Base-by-base conservation (phyloP, 2,329 filamentous ascomycete species). In the Pseudogymnoascus sp. region DNA sequence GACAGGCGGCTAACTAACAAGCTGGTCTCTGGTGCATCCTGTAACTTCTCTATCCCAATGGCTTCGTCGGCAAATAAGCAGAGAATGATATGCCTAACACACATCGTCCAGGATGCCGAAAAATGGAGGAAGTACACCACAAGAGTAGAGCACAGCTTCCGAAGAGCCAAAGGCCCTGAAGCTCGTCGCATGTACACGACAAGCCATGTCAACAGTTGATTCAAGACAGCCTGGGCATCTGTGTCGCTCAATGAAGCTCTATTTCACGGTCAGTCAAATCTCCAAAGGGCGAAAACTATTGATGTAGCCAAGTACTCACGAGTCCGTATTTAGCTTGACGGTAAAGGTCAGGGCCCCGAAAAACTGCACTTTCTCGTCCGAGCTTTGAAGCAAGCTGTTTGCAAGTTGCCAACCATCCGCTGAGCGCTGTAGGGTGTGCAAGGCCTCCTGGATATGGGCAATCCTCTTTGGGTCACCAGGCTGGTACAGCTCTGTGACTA, bases 311-410 rank as follows among this genome's bases (percentile, higher is more conserved):
- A 20, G 9, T 18, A 69, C 78, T 65, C 76, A 89, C 88, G 86
- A 90, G 71, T 94, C 90, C n/a, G 87, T 88, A 72, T 97, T 97
- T 62, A 97, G 84, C 76, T 97, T 99, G 68, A 97, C 86, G 58
- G 91, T 95, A 66, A 97, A 88, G 0, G 93, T 97, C 63, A 97
- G 80, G 30, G 92, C 93, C 12, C 91, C 94, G 71, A 96, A 96
- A 75, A 97, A 97, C 65, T 89, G 88, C 67, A 94, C 85, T 68
- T 92, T 87, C 63, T 88, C 83, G 66, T 90, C 86, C 20, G 82
- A 77, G 63, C 84, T 85, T 58, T 78, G 78, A 9, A 97, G 78
- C 12, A 97, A 79, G 59, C 85, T 84, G 70, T 93, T 86, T 18
- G 91, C 92, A 50, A 97, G 81, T 61, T 88, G 81, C 94, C 94